Evolutionary conservation across 345 rosid genomes (phyloP).

Genomic region (Gossypium anomalum): DNA sequence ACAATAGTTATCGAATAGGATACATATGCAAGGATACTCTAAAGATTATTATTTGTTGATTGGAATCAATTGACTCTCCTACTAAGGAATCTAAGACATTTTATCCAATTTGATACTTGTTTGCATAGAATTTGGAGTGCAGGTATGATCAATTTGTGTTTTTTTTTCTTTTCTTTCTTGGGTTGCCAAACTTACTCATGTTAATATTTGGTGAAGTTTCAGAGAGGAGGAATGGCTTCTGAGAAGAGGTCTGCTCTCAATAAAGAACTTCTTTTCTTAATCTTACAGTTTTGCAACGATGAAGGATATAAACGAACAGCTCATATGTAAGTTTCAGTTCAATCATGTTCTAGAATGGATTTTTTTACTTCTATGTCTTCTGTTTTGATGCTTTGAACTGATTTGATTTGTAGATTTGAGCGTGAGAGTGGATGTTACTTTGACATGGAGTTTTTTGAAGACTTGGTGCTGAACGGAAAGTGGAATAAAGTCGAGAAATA

Average conservation of each 20-base stretch:
- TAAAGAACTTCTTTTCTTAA: conserved; percentile 39
- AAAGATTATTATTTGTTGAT: neutral
- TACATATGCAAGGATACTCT: neutral
- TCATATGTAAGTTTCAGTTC: conserved; percentile 27
- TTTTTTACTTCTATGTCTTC: neutral
- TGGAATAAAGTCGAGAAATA: conserved; percentile 43
- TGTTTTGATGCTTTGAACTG: neutral
- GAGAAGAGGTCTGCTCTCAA: conserved; percentile 27
- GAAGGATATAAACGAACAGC: conserved; percentile 35
- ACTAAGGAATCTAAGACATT: neutral
- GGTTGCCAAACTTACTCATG: neutral
- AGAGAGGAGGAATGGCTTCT: conserved; percentile 15
- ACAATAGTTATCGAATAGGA: neutral
- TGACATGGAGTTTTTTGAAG: conserved; percentile 33
- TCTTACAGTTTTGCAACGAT: conserved; percentile 44
- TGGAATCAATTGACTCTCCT: neutral
- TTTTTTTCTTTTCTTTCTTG: neutral
- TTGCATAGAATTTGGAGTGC: neutral
- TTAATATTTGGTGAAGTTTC: neutral
- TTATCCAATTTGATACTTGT: neutral
- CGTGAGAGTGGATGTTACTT: conserved; percentile 36
- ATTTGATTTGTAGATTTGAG: conserved; percentile 34
- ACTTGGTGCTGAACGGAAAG: conserved; percentile 29
- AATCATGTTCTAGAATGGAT: neutral
- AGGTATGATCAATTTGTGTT: neutral